Evolutionary conservation across 2,329 filamentous ascomycete genomes (phyloP), one percentile per base, ranked within the genome.

Genomic region (Cephalotrichum gorgonifer): DNA sequence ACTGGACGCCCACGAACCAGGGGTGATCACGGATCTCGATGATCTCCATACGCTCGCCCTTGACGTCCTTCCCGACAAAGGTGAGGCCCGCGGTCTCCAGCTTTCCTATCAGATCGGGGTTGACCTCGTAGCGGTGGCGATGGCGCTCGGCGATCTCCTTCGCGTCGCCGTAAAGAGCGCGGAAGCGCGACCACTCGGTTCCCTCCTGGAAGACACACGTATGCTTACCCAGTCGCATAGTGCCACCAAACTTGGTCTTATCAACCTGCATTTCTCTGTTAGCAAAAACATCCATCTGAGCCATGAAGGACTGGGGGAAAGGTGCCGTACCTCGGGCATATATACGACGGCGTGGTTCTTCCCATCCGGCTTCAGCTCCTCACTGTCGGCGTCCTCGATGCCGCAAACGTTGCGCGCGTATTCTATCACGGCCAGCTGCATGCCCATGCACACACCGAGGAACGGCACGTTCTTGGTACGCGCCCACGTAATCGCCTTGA

Each of bases 361-460:
- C n/a, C 81, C 76, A 3, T 70, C 60, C 23, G 73, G 63, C 43
- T 71, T 57, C 28, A 81, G 71, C 59, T 83, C 79, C 55, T 80
- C 78, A 8, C 73, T 77, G 4, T 69, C 73, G 26, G 77, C 78
- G 9, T 69, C 62, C 30, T 69, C 58, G 53, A 89, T 74, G 26
- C 78, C 78, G 66, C 81, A 86, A 1, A 91, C 71, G 55, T 88
- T 82, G 39, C 89, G 81, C 2, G 89, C 88, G 57, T 81, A 88
- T 65, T 97, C 90, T 56, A 96, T 85, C 43, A 95, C 88, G 20
- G 91, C 89, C 43, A 95, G 78, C 64, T 97, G 93, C 83, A 95
- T 88, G 50, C 89, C 89, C 22, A 96, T 73, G 63, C 91, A 96
- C 54, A 97, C 85, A 51, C 93, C 93, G 1, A 97, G 75, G 68